Evolutionary conservation across 371 early-diverging fungal species (phyloP).

Genomic region (Mucor plumbeus): DNA sequence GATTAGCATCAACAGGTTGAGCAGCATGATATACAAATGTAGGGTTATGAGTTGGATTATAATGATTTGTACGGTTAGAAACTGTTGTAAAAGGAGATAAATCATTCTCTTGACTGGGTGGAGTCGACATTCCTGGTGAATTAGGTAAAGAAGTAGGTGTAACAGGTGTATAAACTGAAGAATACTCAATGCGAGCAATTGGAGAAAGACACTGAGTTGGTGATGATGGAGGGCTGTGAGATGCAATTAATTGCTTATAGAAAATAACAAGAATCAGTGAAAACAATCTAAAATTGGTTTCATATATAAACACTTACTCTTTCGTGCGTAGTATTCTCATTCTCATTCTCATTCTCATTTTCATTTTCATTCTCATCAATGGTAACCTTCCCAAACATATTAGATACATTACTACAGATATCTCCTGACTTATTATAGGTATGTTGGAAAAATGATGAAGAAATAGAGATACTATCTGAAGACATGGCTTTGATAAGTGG

Average conservation of each 20-base stretch:
- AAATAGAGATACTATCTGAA: background rate
- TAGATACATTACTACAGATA: background rate
- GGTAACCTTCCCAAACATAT: background rate
- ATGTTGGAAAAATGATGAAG: background rate
- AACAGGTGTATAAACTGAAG: background rate
- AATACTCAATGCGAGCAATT: background rate
- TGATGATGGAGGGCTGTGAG: background rate
- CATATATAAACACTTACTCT: background rate
- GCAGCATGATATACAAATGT: slow-evolving; percentile 19
- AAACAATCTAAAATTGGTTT: background rate
- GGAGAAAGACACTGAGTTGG: background rate
- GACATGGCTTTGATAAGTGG: background rate
- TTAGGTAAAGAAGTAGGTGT: background rate
- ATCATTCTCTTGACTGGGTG: background rate
- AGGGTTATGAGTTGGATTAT: background rate
- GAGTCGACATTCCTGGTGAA: background rate
- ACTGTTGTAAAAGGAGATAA: background rate
- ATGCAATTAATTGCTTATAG: background rate
- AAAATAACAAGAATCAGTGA: background rate
- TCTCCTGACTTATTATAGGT: background rate
- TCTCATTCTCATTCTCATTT: too few species aligned
- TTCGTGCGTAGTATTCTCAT: background rate
- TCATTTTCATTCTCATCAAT: background rate
- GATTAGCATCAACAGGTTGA: slow-evolving; percentile 8
- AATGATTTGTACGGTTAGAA: background rate